phyloP scores from a whole-genome alignment of 768 basidiomycete species.

The Kwoniella heveanensis region DNA sequence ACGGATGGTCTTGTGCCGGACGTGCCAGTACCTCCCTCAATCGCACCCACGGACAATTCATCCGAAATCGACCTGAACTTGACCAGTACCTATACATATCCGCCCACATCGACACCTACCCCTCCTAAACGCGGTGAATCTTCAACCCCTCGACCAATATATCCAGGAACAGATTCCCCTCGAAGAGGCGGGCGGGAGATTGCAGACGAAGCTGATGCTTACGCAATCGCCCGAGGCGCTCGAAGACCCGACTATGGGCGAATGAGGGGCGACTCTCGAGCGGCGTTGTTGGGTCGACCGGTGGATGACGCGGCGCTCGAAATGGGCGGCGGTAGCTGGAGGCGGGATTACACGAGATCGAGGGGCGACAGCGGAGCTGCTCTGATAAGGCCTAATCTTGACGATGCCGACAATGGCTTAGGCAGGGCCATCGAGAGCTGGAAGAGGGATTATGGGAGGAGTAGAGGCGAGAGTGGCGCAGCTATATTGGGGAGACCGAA shows the following conservation, averaged over 20 bases:
- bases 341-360: slow-evolving; percentile 17
- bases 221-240: slow-evolving; percentile 35
- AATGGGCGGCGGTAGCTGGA: slow-evolving; percentile 21
- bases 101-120: slow-evolving; percentile 1
- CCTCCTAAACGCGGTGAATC: slow-evolving; percentile 18
- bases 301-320: slow-evolving; percentile 22
- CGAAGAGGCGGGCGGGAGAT: slow-evolving; percentile 35
- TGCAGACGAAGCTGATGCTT: slow-evolving; percentile 47
- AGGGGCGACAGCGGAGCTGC: slow-evolving; percentile 47
- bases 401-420: slow-evolving; percentile 4
- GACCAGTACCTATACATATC: slow-evolving; percentile 1
- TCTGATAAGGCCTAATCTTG: slow-evolving; percentile 30
- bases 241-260: slow-evolving; percentile 40
- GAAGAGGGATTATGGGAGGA: slow-evolving; percentile 23
- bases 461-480: slow-evolving; percentile 43
- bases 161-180: slow-evolving; percentile 5
- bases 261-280: slow-evolving; percentile 44
- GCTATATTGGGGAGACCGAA: slow-evolving; percentile 42
- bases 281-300: slow-evolving; percentile 44
- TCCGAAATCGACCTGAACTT: slow-evolving; percentile 5
- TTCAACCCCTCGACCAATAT: slow-evolving; percentile 9
- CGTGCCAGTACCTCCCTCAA: not conserved
- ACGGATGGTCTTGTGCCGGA: not conserved
- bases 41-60: not conserved
- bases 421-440: slow-evolving; percentile 13